phyloP scores from a whole-genome alignment of 768 basidiomycete genomes.

The Leccinum variicolor region DNA sequence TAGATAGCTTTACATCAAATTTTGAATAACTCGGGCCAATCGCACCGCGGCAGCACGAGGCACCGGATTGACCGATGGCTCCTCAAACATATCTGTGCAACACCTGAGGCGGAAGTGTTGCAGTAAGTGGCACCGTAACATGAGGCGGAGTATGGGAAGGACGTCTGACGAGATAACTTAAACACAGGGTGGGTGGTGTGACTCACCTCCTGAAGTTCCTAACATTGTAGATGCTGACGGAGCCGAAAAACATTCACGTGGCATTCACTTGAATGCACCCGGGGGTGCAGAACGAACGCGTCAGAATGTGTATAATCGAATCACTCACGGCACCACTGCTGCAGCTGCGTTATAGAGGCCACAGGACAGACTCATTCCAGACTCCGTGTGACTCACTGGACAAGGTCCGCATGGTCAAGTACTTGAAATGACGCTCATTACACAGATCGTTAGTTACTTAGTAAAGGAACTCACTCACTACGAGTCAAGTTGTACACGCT shows the following conservation, averaged over 20 bases:
- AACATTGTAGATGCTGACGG: slow-evolving; percentile 46
- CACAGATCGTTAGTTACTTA: slow-evolving; percentile 8
- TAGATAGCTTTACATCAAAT: too few relatives aligned
- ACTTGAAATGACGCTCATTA: slow-evolving; percentile 7
- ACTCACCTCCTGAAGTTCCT: slow-evolving; percentile 11
- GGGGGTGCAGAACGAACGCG: neutral
- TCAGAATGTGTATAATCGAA: neutral
- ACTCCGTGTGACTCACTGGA: slow-evolving; percentile 38
- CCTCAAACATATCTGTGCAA: neutral
- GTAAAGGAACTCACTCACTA: neutral
- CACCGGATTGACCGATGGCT: neutral
- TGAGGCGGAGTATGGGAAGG: slow-evolving; percentile 64
- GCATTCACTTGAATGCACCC: slow-evolving; percentile 38
- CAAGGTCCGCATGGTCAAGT: slow-evolving; percentile 41
- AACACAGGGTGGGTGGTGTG: slow-evolving; percentile 51
- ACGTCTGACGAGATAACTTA: slow-evolving; percentile 52
- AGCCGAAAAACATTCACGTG: slow-evolving; percentile 42
- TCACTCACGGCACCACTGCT: slow-evolving; percentile 27
- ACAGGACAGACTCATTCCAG: slow-evolving; percentile 33
- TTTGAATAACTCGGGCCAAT: neutral
- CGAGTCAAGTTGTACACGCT: neutral
- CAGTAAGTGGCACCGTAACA: slow-evolving; percentile 37
- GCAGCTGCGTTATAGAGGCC: slow-evolving; percentile 55
- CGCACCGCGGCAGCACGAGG: neutral
- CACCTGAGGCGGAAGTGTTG: slow-evolving; percentile 1